Conservation (phyloP, 129 eudicot species). For the Lonicera japonica region DNA sequence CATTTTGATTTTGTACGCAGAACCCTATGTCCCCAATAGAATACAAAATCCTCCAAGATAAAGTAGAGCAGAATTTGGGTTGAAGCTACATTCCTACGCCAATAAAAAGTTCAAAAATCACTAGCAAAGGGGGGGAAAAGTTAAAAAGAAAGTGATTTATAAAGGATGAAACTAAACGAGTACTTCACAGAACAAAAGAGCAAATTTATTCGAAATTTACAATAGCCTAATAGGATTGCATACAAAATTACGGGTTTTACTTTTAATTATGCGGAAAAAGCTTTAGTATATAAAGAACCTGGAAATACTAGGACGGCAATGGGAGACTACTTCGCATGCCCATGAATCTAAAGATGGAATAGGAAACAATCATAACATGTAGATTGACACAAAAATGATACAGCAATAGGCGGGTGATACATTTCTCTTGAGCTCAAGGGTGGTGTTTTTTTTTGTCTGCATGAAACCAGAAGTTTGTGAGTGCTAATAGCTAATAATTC, state of each 20-base stretch:
- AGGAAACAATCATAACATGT: constrained; percentile 85
- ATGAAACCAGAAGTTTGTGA: constrained; percentile 14
- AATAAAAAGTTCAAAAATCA: constrained; percentile 4
- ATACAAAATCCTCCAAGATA: constrained; percentile 88
- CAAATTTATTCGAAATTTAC: not conserved
- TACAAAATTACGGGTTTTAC: not conserved
- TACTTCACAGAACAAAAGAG: not conserved
- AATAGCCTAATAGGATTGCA: not conserved
- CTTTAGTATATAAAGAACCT: constrained; percentile 59
- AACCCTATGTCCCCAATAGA: constrained; percentile 98
- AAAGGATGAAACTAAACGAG: not conserved
- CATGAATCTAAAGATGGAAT: constrained; percentile 92
- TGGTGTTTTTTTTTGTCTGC: constrained; percentile 76
- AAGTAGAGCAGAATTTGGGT: constrained; percentile 84
- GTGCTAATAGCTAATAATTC: constrained; percentile 4
- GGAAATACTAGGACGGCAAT: constrained; percentile 93
- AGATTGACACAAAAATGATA: constrained; percentile 92
- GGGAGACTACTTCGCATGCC: constrained; percentile 98
- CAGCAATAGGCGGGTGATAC: constrained; percentile 65
- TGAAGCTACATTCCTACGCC: constrained; percentile 81
- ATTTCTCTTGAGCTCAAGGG: constrained; percentile 93
- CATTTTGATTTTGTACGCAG: constrained; percentile 95
- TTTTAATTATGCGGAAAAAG: constrained; percentile 9
- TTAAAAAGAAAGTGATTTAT: not conserved
- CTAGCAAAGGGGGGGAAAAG: constrained; percentile 7